Evolutionary conservation across 139 green algal species (phyloP).

Genomic region (Closterium sp.): DNA sequence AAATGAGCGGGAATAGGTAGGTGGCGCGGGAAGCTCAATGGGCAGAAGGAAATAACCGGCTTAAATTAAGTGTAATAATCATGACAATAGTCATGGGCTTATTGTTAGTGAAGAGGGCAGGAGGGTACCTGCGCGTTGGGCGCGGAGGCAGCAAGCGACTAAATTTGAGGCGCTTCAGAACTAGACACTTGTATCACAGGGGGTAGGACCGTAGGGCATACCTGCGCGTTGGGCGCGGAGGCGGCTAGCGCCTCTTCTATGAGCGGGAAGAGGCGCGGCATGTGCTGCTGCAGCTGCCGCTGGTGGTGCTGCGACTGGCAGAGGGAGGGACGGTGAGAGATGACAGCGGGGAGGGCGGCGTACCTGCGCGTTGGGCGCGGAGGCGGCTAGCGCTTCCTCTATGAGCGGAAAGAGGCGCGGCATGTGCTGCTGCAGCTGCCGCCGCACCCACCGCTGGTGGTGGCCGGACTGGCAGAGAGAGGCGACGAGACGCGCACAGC

Average conservation of each 20-base stretch:
- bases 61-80: too few species aligned
- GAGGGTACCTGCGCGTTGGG: not conserved
- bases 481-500: too few species aligned
- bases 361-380: not conserved
- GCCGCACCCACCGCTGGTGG: not conserved
- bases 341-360: too few species aligned
- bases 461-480: not conserved
- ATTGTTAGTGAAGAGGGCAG: too few species aligned
- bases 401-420: not conserved
- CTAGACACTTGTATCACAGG: too few species aligned
- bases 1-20: not conserved
- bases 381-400: not conserved
- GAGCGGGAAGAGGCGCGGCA: not conserved
- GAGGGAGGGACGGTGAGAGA: too few species aligned
- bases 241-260: not conserved
- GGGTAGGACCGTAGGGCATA: too few species aligned
- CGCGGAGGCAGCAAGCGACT: too few species aligned
- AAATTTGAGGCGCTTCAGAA: too few species aligned
- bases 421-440: not conserved
- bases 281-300: not conserved
- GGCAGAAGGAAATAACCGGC: too few species aligned
- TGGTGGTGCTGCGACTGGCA: not conserved
- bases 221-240: not conserved
- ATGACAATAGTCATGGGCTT: too few species aligned
- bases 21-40: too few species aligned